Conservation (phyloP, 2,329 filamentous ascomycete species). For the Xylariaceae sp. region DNA sequence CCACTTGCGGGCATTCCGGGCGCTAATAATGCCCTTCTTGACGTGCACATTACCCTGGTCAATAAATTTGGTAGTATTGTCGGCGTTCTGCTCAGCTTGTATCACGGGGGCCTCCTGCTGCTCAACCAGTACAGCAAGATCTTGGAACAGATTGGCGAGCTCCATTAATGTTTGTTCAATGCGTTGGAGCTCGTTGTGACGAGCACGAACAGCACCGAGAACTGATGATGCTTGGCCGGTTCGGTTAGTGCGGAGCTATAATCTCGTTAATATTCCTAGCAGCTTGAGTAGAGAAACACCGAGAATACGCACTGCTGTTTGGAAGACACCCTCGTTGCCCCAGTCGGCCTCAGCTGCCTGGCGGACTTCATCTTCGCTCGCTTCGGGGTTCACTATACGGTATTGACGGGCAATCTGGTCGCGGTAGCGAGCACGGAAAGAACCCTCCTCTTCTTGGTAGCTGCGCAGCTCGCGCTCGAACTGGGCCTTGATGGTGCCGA, state of each 20-base stretch:
- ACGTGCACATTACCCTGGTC: conserved; percentile 74
- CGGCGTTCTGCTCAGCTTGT: conserved; percentile 68
- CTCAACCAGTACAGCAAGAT: conserved; percentile 76
- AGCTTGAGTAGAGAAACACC: background rate
- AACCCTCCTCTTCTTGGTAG: conserved; percentile 73
- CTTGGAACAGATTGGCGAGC: conserved; percentile 72
- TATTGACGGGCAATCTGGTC: conserved; percentile 83
- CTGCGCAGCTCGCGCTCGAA: conserved; percentile 75
- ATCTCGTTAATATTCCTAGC: conserved; percentile 17
- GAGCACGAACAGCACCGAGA: conserved; percentile 78
- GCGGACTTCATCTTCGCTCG: conserved; percentile 73
- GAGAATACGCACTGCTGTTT: conserved; percentile 66
- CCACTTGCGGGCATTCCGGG: conserved; percentile 71
- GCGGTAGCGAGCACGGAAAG: conserved; percentile 73
- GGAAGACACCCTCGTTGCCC: conserved; percentile 81
- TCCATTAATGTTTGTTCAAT: conserved; percentile 79
- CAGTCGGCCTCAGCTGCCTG: conserved; percentile 74
- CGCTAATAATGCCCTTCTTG: conserved; percentile 69
- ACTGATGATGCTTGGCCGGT: conserved; percentile 74
- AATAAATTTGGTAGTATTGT: conserved; percentile 69
- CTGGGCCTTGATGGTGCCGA: conserved; percentile 70
- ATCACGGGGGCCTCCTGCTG: conserved; percentile 71
- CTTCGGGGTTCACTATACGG: conserved; percentile 80
- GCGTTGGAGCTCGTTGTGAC: conserved; percentile 81
- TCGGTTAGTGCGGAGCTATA: conserved; percentile 75